Evolutionary conservation across 2,329 filamentous ascomycete species (phyloP).

Genomic region (Emmonsiellopsis sp.): DNA sequence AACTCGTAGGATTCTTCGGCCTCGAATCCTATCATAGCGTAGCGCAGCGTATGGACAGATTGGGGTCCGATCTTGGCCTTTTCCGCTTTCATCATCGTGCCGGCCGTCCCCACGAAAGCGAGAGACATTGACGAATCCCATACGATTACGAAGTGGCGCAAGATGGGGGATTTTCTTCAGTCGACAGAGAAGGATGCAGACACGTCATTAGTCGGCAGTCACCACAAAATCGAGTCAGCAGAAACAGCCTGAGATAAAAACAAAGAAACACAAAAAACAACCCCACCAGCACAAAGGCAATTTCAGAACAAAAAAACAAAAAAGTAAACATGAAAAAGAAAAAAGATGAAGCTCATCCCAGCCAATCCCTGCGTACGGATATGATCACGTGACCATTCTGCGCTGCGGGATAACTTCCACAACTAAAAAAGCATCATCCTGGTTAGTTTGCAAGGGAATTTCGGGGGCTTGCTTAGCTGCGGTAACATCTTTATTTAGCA

Average conservation of each 20-base stretch:
- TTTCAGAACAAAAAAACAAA: background rate
- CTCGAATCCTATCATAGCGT: background rate
- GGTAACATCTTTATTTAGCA: background rate
- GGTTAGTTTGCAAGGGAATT: background rate
- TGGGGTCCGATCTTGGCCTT: background rate
- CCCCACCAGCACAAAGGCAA: background rate
- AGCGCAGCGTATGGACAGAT: background rate
- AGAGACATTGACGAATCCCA: background rate
- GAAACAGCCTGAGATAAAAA: background rate
- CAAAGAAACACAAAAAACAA: background rate
- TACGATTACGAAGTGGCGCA: no score
- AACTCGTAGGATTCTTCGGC: background rate
- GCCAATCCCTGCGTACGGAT: background rate
- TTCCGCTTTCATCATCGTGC: background rate
- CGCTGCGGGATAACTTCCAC: background rate
- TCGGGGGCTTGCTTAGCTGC: background rate
- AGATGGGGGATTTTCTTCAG: no score
- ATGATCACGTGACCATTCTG: background rate
- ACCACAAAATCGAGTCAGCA: background rate
- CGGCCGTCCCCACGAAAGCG: background rate
- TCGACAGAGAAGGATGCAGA: no score
- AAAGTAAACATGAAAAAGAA: background rate
- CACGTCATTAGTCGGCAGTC: no score
- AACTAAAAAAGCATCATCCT: background rate
- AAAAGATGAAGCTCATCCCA: background rate